Conservation (phyloP, 2,329 filamentous ascomycete genomes). For the Cordyceps javanica region DNA sequence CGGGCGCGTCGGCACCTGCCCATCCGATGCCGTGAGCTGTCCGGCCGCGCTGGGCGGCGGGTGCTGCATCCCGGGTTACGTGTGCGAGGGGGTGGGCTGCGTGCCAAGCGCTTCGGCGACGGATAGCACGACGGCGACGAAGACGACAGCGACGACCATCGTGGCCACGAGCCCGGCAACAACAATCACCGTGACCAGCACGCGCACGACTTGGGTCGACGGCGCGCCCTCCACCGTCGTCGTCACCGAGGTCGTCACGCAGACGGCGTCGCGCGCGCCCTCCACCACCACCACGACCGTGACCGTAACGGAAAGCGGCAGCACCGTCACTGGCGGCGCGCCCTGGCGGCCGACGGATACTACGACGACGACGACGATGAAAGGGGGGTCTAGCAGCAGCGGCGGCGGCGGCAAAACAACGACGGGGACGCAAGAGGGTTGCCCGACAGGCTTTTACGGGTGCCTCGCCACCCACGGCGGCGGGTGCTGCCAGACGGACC, state of each 20-base stretch:
- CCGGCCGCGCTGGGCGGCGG: constrained; percentile 61
- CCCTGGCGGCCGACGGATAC: constrained; percentile 42
- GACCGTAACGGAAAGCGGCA: constrained; percentile 30
- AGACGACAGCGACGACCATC: constrained; percentile 16
- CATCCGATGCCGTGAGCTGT: constrained; percentile 57
- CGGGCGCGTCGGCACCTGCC: constrained; percentile 57
- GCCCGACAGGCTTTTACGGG: constrained; percentile 87
- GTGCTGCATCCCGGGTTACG: constrained; percentile 68
- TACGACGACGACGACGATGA: constrained; percentile 21
- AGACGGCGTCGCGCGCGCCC: constrained; percentile 24
- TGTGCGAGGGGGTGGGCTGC: constrained; percentile 65
- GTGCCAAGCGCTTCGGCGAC: constrained; percentile 28
- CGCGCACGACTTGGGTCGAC: constrained; percentile 30
- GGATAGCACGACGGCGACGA: constrained; percentile 11
- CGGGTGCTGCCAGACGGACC: constrained; percentile 78
- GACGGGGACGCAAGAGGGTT: constrained; percentile 40
- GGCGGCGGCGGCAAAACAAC: constrained; percentile 25
- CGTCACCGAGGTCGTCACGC: constrained; percentile 35
- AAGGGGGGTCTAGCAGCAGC: background rate
- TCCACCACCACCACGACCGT: constrained; percentile 27
- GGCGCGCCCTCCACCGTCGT: constrained; percentile 34
- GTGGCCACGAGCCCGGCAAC: constrained; percentile 14
- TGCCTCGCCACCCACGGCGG: constrained; percentile 81
- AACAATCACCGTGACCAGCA: constrained; percentile 33
- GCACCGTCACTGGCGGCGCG: constrained; percentile 35